A percentile compares a stretch with the other conserved stretches of the same genome.
Evolutionary conservation across 1,139 yeast species (phyloP).

Genomic region (Yamadazyma pseudoaaseri): DNA sequence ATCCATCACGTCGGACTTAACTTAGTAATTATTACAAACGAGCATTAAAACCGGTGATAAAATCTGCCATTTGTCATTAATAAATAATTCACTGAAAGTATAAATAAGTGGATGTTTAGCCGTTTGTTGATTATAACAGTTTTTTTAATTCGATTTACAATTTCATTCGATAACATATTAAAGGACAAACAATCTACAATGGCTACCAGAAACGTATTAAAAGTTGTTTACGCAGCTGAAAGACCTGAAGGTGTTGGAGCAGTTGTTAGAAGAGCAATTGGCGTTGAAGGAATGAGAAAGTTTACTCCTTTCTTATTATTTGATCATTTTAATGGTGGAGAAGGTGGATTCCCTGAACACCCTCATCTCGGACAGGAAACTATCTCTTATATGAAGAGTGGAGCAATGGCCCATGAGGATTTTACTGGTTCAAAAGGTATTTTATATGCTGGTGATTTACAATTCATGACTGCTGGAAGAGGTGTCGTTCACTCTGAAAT

Average conservation of each 20-base stretch:
- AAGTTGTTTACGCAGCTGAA: conserved; percentile 63
- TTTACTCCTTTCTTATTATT: conserved; percentile 83
- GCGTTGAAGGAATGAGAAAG: conserved; percentile 62
- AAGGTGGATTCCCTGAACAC: conserved; percentile 89
- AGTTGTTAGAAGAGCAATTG: conserved; percentile 77
- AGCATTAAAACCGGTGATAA: background rate
- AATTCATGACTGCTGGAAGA: conserved; percentile 93
- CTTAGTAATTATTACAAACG: conserved; percentile 6
- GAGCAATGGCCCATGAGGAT: conserved; percentile 87
- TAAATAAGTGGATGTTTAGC: conserved; percentile 3
- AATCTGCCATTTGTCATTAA: background rate
- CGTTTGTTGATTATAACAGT: background rate
- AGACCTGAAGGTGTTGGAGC: conserved; percentile 92
- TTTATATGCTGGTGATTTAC: conserved; percentile 81
- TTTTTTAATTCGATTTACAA: background rate
- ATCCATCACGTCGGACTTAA: background rate
- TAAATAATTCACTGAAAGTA: background rate
- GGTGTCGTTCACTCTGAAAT: conserved; percentile 87
- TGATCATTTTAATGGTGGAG: conserved; percentile 63
- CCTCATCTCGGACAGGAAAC: conserved; percentile 95
- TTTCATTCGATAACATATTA: background rate
- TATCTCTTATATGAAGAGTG: conserved; percentile 69
- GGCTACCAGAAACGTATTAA: conserved; percentile 51
- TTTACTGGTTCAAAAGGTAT: conserved; percentile 84
- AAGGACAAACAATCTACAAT: conserved; percentile 2